Evolutionary conservation across 2,329 filamentous ascomycete genomes (phyloP), one percentile per base, ranked within the genome.

Genomic region (Colletotrichum lini): DNA sequence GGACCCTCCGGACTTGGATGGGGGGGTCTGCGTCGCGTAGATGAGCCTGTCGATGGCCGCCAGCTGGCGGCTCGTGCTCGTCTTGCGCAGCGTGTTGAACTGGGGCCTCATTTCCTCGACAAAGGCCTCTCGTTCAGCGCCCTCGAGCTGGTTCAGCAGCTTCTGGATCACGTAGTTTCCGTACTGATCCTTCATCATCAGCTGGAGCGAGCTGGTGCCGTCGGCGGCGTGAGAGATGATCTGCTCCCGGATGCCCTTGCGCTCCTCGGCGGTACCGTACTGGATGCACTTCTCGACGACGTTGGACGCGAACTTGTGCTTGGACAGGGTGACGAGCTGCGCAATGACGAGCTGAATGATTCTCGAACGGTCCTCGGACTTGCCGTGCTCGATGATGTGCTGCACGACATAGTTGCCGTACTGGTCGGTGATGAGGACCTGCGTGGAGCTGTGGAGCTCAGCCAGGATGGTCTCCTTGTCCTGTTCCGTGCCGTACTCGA

Each of bases 401-500:
- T 98, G 96, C 4, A 93, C 93, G 21, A 99, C 96, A 79, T 99
- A 99, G 82, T 99, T 99, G 71, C 96, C 96, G 78, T 93, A 99
- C 74, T 95, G 92, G 77, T 98, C 94, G 0, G 91, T 90, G 74
- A 98, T 93, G 69, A 98, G 89, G 67, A 87, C 89, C 42, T 89
- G 81, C 12, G 93, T 91, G 74, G 91, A 92, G 12, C 87, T 85
- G 78, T 96, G 93, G 26, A 99, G 87, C 82, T 98, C 96, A 1
- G 87, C 84, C 78, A 98, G 88, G 62, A 98, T 92, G 42, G 87
- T 88, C 58, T 87, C 84, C 80, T 91, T 93, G 77, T 96, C 93
- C 2, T 87, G 84, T 50, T 92, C 89, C 18, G 92, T 90, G 64
- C 94, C 95, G 77, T 94, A 86, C 80, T 98, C 96, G 2, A 99